Evolutionary conservation across 2,329 filamentous ascomycete genomes (phyloP), one percentile per base, ranked within the genome.

Genomic region (Hymenoscyphus salicellus): DNA sequence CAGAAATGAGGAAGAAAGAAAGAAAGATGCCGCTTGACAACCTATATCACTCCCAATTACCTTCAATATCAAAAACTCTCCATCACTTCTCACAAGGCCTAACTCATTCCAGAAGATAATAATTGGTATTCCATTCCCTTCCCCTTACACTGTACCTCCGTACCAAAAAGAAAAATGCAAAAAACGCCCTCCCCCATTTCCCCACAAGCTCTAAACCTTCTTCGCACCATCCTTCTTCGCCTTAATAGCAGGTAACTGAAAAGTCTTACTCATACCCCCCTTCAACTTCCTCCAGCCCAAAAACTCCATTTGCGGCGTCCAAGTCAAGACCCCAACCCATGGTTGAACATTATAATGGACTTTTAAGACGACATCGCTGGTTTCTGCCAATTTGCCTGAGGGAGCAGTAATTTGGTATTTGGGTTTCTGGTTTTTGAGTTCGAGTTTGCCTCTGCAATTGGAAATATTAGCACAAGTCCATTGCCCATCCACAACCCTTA

Each of bases 401-500:
- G 94, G 91, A 77, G 97, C 93, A 4, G 93, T 96, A 79, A 99
- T 95, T 76, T 97, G 93, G 82, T 99, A 99, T 79, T 99, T 99
- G 2, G 93, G 91, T 75, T 89, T 90, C 77, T 97, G 92, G 77
- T 93, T 93, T 75, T 88, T 87, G 70, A 98, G 83, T 64, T 86
- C 84, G 46, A 98, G 79, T 61, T 90, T 84, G 33, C 93, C 94
- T 5, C 89, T 88, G 65, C 60, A 6, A 61, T 63, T 3, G 56
- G 71, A 67, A 62, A 52, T n/a, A 64, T 63, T 60, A 64, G 61
- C 55, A 49, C 41, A 36, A 2, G 38, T 43, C 38, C n/a, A 46
- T 5, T 7, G 7, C 16, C 17, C 17, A 46, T 14, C 10, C 43
- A 23, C 3, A 8, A 10, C n/a, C 5, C 41, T n/a, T 43, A 16